Conservation (phyloP, 2,329 filamentous ascomycete genomes). For the Bipolaris oryzae region DNA sequence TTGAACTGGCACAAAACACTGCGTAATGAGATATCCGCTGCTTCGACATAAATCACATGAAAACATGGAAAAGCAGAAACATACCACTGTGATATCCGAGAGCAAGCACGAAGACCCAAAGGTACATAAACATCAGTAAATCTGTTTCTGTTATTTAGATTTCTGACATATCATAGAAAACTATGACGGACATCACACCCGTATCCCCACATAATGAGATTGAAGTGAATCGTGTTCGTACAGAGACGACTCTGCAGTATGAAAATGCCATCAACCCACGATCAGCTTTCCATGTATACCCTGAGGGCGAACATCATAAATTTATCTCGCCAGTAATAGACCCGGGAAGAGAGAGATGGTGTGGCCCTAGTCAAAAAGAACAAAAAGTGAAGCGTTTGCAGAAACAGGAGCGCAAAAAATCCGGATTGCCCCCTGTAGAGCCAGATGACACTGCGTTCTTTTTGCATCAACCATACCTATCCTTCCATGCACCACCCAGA, state of each 20-base stretch:
- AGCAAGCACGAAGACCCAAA: not conserved
- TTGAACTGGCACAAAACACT: not conserved
- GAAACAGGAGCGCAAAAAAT: conserved; percentile 17
- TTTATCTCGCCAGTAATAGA: not conserved
- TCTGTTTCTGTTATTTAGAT: not conserved
- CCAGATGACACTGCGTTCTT: conserved; percentile 29
- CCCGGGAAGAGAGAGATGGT: not conserved
- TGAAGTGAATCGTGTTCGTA: not conserved
- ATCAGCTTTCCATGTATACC: conserved; percentile 6
- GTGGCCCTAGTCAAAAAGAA: conserved; percentile 14
- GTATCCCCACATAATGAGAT: not conserved
- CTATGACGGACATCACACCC: not conserved
- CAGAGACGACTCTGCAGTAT: not conserved
- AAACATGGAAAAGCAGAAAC: not conserved
- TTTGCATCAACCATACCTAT: conserved; percentile 38
- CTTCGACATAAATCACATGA: not conserved
- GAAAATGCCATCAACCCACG: not conserved
- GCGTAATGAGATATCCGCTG: not conserved
- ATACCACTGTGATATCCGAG: not conserved
- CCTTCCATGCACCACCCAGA: conserved; percentile 38
- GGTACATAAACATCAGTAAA: not conserved
- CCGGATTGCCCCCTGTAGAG: conserved; percentile 3
- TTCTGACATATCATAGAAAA: not conserved
- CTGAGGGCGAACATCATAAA: not conserved
- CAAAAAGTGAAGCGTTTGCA: conserved; percentile 15